Evolutionary conservation across 192 early-diverging fungal genomes (phyloP).

Genomic region (Paraglomus brasilianum): DNA sequence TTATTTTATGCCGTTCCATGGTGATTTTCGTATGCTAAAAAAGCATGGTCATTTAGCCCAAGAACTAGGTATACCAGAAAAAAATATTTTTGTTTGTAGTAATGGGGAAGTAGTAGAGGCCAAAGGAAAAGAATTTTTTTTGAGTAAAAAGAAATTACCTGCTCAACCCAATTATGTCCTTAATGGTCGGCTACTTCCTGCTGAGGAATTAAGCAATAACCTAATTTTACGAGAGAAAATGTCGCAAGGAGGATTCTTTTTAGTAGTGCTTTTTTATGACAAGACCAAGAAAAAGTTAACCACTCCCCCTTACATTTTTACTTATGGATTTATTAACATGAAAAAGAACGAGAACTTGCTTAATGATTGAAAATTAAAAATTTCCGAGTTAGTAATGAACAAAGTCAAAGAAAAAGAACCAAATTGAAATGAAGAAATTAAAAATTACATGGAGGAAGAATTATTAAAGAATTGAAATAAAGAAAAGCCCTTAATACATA

Average conservation of each 20-base stretch:
- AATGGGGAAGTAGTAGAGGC: conserved; percentile 16
- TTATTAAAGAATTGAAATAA: conserved; percentile 11
- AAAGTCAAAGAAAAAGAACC: conserved; percentile 1
- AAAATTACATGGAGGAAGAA: conserved; percentile 4
- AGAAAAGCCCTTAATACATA: conserved; percentile 12
- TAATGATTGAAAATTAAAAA: conserved; percentile 7
- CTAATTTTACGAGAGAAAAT: conserved; percentile 7
- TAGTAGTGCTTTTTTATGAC: conserved; percentile 6
- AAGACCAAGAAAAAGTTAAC: background rate
- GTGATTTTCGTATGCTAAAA: conserved; percentile 23
- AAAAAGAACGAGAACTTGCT: conserved; percentile 7
- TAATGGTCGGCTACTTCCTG: background rate
- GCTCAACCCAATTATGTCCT: conserved; percentile 18
- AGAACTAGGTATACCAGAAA: background rate
- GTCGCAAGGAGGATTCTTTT: background rate
- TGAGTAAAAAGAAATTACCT: background rate
- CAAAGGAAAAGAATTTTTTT: background rate
- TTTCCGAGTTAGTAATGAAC: background rate
- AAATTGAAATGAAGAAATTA: background rate
- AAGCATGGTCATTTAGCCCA: conserved; percentile 2
- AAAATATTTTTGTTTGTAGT: conserved; percentile 12
- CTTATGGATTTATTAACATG: conserved; percentile 27
- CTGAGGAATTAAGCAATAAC: conserved; percentile 5
- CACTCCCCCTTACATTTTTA: conserved; percentile 17
- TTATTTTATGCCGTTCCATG: conserved; percentile 24